These are phyloP conservation scores for Tylopilus sp. DNA, from an alignment of 768 basidiomycete species.

Conservation along the genomic window DNA sequence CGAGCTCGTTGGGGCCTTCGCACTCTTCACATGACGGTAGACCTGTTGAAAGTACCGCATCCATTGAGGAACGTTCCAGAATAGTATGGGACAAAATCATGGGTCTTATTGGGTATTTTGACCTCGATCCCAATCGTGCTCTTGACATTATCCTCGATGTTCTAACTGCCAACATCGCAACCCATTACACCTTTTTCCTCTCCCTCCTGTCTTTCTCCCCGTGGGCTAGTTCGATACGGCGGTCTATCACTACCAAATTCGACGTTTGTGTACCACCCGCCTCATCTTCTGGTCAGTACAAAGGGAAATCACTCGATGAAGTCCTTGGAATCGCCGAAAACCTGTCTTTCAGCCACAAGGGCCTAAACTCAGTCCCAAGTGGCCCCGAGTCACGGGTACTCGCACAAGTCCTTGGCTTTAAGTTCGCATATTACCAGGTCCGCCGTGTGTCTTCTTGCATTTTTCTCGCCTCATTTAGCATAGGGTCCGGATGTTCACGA, in stretches of 20 bases:
- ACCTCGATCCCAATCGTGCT: constrained; percentile 91
- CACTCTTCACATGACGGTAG: constrained; percentile 66
- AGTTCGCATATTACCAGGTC: constrained; percentile 90
- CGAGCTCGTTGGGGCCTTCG: constrained; percentile 69
- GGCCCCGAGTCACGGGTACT: constrained; percentile 55
- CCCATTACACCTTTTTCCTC: constrained; percentile 87
- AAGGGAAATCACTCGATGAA: constrained; percentile 64
- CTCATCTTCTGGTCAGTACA: constrained; percentile 40
- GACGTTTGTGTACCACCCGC: constrained; percentile 38
- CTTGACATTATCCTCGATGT: constrained; percentile 93
- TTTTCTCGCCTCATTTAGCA: constrained; percentile 12
- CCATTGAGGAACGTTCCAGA: constrained; percentile 61
- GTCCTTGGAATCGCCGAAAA: constrained; percentile 55
- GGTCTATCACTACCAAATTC: constrained; percentile 24
- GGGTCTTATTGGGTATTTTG: constrained; percentile 92
- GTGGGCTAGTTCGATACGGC: constrained; percentile 62
- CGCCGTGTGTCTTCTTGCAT: constrained; percentile 16
- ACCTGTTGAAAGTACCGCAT: constrained; percentile 55
- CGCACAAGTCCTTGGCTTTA: constrained; percentile 96
- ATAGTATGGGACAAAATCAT: constrained; percentile 82
- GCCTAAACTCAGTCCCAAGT: constrained; percentile 12
- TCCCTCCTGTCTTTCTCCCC: constrained; percentile 83
- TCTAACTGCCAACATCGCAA: constrained; percentile 73
- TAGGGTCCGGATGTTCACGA: constrained; percentile 61
- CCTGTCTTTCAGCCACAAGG: constrained; percentile 1